phyloP scores from a whole-genome alignment of 352 stramenopile genomes.

The Thalassiosira mediterranea region DNA sequence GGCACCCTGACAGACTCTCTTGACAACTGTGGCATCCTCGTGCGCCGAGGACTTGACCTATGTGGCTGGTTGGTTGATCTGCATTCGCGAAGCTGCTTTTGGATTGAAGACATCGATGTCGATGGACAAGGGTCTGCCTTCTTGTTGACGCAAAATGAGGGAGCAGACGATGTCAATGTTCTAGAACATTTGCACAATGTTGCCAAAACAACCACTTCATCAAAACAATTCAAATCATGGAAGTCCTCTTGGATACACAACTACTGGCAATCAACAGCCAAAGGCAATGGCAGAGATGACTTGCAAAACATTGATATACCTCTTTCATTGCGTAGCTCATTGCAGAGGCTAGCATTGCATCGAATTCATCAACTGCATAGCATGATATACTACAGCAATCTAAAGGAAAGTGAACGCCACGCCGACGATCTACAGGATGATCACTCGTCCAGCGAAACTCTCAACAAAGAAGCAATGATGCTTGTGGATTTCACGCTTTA shows the following conservation, averaged over 20 bases:
- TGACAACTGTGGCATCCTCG: conserved; percentile 2
- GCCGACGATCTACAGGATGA: background rate
- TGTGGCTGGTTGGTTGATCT: conserved; percentile 70
- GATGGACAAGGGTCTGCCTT: conserved; percentile 24
- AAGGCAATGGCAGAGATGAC: conserved; percentile 1
- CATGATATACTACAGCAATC: conserved; percentile 57
- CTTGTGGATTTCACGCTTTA: conserved; percentile 52
- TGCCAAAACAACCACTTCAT: conserved; percentile 17
- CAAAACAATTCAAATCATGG: conserved; percentile 39
- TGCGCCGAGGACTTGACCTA: conserved; percentile 44
- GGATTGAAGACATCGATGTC: conserved; percentile 42
- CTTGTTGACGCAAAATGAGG: conserved; percentile 17
- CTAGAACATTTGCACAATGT: conserved; percentile 34
- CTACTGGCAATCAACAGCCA: conserved; percentile 32
- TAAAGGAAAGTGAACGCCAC: conserved; percentile 29
- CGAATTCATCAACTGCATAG: conserved; percentile 55
- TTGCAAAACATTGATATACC: conserved; percentile 12
- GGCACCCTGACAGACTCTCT: background rate
- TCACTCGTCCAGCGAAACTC: conserved; percentile 11
- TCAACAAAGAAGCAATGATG: conserved; percentile 44
- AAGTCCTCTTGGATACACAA: conserved; percentile 15
- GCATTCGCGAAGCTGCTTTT: conserved; percentile 72
- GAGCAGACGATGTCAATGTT: conserved; percentile 22
- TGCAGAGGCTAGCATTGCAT: conserved; percentile 47
- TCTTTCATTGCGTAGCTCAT: conserved; percentile 22